Percentiles rank a stretch among this genome's conserved stretches.
Evolutionary conservation across 1,284 basidiomycete species (phyloP).

Genomic region (Fistulina hepatica): DNA sequence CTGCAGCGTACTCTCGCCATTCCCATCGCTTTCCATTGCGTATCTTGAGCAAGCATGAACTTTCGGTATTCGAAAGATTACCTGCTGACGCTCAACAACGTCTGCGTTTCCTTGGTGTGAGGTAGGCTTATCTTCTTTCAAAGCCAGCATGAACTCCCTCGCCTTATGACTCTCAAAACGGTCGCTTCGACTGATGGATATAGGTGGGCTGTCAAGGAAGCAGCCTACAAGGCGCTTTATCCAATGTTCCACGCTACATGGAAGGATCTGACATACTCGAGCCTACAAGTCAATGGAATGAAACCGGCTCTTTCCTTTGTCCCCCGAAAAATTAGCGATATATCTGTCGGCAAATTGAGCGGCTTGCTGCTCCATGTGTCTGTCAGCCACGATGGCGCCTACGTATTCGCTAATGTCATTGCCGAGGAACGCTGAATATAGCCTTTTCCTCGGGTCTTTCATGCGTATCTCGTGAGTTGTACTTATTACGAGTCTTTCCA

Average conservation of each 20-base stretch:
- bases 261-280: slow-evolving; percentile 58
- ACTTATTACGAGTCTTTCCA: too few species aligned
- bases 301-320: neutral
- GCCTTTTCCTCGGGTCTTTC: too few species aligned
- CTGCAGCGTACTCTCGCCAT: slow-evolving; percentile 40
- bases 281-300: slow-evolving; percentile 4
- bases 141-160: neutral
- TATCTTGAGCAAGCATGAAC: slow-evolving; percentile 54
- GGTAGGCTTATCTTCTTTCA: neutral
- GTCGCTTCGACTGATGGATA: slow-evolving; percentile 4
- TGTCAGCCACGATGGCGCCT: slow-evolving; percentile 80
- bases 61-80: slow-evolving; percentile 24
- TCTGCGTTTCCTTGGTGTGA: neutral
- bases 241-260: slow-evolving; percentile 53
- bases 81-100: neutral
- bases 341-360: neutral
- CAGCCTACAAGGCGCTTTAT: slow-evolving; percentile 82
- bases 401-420: slow-evolving; percentile 66
- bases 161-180: neutral
- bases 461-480: too few species aligned
- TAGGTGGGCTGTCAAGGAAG: slow-evolving; percentile 84
- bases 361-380: slow-evolving; percentile 41
- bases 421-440: too few species aligned
- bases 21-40: slow-evolving; percentile 40
- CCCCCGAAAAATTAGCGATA: neutral